Base-by-base conservation (phyloP, 1,284 basidiomycete species). In the Cerrena zonata region DNA sequence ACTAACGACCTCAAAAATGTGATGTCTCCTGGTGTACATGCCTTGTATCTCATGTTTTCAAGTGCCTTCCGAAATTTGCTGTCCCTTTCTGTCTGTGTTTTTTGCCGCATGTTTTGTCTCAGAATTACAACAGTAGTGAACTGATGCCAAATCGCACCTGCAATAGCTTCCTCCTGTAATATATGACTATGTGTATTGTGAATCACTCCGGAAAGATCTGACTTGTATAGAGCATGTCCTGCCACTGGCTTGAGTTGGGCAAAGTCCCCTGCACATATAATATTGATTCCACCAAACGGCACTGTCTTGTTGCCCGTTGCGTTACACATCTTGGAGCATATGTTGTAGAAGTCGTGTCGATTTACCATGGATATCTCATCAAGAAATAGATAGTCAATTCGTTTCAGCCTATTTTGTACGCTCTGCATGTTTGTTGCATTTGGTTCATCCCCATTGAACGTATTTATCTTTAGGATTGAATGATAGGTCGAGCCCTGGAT, bases 401-500 rank as follows among this genome's bases (percentile, higher is more conserved):
- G 57, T 36, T 53, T 45, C 4, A 67, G 43, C 22, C 55, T 26
- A 7, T 47, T 55, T 18, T 48, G 27, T 26, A 62, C 46, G 5
- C 25, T 43, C n/a, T 43, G 15, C 19, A 25, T n/a, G n/a, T 18
- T 18, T 5, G 19, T 43, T 43, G 4, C 21, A n/a, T n/a, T n/a
- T n/a, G n/a, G n/a, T n/a, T n/a, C n/a, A n/a, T n/a, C n/a, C n/a
- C n/a, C n/a, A 25, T 13, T 15, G 25, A 4, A 25, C n/a, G 15
- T 15, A 5, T 23, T 22, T 15, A 72, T 61, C 1, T 64, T 64
- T 11, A 72, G 58, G 7, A 60, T 53, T 1, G 59, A 68, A 56
- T 72, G 71, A 48, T 71, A 71, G 1, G 71, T 75, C 0, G 63
- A 65, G 0, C 71, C 71, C n/a, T 57, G 60, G 3, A 75, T 52